A percentile compares a stretch with the other conserved stretches of the same genome.
Evolutionary conservation across 495 filamentous ascomycete species (phyloP).

Genomic region (Pseudomonodictys pantanalensis): DNA sequence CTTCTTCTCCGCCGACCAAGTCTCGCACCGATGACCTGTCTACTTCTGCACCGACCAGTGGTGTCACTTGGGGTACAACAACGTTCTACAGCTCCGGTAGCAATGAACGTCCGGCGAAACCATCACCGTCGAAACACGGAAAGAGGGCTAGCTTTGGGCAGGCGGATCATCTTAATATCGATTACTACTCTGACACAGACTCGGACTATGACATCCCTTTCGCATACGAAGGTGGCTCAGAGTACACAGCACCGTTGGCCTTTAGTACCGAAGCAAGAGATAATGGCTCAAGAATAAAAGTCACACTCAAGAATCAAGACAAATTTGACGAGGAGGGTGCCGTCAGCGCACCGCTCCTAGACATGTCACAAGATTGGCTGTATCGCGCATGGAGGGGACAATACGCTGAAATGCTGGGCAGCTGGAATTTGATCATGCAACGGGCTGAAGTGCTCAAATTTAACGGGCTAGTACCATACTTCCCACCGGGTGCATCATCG

Average conservation of each 20-base stretch:
- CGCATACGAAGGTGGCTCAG: constrained; percentile 45
- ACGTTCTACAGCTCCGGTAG: constrained; percentile 52
- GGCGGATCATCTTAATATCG: constrained; percentile 14
- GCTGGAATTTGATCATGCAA: constrained; percentile 75
- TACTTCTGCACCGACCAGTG: constrained; percentile 55
- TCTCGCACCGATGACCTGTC: constrained; percentile 61
- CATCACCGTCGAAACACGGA: constrained; percentile 16
- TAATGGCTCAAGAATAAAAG: constrained; percentile 46
- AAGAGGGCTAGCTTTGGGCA: constrained; percentile 30
- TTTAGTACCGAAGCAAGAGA: constrained; percentile 5
- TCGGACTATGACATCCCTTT: constrained; percentile 17
- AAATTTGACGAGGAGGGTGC: constrained; percentile 76
- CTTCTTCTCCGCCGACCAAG: constrained; percentile 62
- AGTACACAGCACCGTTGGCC: constrained; percentile 35
- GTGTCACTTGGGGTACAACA: constrained; percentile 64
- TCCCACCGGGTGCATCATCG: constrained; percentile 2
- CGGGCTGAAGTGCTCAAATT: constrained; percentile 83
- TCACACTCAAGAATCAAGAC: constrained; percentile 69
- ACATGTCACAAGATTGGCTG: constrained; percentile 56
- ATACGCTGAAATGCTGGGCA: constrained; percentile 77
- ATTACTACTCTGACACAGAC: constrained; percentile 32
- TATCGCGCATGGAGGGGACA: constrained; percentile 71
- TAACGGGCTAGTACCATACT: constrained; percentile 52
- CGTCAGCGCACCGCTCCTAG: constrained; percentile 65
- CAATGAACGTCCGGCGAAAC: constrained; percentile 1